phyloP scores from a whole-genome alignment of 495 filamentous ascomycete species.

The Talaromyces ruber region DNA sequence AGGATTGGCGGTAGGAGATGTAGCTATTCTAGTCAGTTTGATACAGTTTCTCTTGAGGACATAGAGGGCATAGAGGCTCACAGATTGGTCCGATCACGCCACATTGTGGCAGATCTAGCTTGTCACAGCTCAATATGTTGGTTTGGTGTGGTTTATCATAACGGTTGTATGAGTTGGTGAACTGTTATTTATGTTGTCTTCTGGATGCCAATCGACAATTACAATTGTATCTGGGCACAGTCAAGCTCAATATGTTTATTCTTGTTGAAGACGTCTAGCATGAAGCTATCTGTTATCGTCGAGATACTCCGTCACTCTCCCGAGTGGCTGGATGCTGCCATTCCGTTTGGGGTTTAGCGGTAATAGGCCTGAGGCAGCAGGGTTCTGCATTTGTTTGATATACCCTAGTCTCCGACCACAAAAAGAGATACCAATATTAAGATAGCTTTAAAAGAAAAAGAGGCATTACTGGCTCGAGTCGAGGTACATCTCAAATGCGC shows the following conservation, averaged over 20 bases:
- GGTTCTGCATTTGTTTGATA: background rate
- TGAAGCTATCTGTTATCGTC: background rate
- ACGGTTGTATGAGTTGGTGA: background rate
- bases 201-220: background rate
- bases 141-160: background rate
- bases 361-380: background rate
- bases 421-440: background rate
- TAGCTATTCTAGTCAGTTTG: conserved; percentile 50
- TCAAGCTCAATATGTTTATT: background rate
- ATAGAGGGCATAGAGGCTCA: conserved; percentile 31
- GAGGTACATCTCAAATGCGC: background rate
- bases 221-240: background rate
- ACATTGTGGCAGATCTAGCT: conserved; percentile 53
- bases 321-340: background rate
- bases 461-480: background rate
- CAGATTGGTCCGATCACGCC: conserved; percentile 98
- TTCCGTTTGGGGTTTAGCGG: background rate
- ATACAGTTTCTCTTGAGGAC: background rate
- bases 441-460: background rate
- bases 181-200: background rate
- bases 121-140: background rate
- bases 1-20: conserved; percentile 97
- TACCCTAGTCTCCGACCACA: background rate
- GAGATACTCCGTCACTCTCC: background rate
- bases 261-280: background rate